phyloP scores from a whole-genome alignment of 345 rosid species.

The Ricinus communis region DNA sequence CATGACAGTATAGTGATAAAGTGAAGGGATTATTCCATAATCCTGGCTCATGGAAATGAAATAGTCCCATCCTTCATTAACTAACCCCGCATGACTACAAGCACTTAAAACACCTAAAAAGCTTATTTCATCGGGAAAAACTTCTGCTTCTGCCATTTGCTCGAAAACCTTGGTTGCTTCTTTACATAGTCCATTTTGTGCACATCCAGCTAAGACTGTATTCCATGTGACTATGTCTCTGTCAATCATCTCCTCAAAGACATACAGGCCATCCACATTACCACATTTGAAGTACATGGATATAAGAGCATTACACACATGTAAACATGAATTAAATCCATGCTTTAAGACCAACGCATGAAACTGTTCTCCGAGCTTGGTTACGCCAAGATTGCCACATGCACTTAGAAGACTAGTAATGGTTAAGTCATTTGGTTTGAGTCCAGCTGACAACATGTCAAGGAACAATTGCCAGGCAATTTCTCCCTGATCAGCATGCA shows the following conservation, averaged over 20 bases:
- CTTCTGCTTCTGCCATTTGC: conserved; percentile 26
- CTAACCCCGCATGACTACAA: conserved; percentile 32
- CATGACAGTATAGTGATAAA: conserved; percentile 24
- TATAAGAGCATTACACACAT: conserved; percentile 31
- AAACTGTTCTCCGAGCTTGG: conserved; percentile 32
- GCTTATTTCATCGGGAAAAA: conserved; percentile 29
- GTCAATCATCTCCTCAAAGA: conserved; percentile 26
- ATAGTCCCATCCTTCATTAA: conserved; percentile 28
- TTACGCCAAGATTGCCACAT: conserved; percentile 25
- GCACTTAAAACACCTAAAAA: conserved; percentile 28
- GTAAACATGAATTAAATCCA: conserved; percentile 27
- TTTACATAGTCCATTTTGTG: conserved; percentile 29
- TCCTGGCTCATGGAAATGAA: conserved; percentile 32
- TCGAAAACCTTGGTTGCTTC: conserved; percentile 26
- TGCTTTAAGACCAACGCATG: conserved; percentile 27
- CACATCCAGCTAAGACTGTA: conserved; percentile 34
- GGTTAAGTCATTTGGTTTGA: conserved; percentile 26
- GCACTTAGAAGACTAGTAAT: conserved; percentile 32
- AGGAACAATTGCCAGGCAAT: conserved; percentile 28
- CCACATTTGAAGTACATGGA: conserved; percentile 33
- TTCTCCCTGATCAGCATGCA: conserved; percentile 28
- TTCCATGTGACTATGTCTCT: conserved; percentile 34
- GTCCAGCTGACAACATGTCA: conserved; percentile 27
- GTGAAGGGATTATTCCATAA: conserved; percentile 22
- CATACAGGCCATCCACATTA: conserved; percentile 22